Percentiles rank a stretch among this genome's conserved stretches.
These are phyloP conservation scores for Hanseniaspora opuntiae DNA, from an alignment of 805 yeast species.

Conservation along the genomic window DNA sequence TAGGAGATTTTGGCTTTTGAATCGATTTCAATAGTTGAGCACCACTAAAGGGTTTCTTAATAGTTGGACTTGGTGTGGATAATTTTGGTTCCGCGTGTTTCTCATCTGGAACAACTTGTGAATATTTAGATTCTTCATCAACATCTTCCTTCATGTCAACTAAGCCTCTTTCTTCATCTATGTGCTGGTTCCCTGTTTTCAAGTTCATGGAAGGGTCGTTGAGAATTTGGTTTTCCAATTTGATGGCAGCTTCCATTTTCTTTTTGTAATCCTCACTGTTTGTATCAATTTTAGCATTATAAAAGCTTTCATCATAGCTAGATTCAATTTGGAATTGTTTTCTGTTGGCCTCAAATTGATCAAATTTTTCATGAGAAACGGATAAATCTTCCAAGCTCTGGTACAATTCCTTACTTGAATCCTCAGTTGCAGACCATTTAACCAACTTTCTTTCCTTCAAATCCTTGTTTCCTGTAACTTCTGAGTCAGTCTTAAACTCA, in stretches of 20 bases:
- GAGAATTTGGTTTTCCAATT: slow-evolving; percentile 66
- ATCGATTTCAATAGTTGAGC: slow-evolving; percentile 4
- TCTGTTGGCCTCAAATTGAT: slow-evolving; percentile 87
- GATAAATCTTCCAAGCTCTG: slow-evolving; percentile 29
- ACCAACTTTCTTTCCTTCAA: slow-evolving; percentile 59
- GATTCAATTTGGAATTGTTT: slow-evolving; percentile 79
- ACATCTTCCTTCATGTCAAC: slow-evolving; percentile 33
- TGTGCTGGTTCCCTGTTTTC: slow-evolving; percentile 54
- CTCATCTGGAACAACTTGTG: slow-evolving; percentile 46
- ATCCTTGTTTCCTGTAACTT: slow-evolving; percentile 46
- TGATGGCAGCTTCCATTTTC: slow-evolving; percentile 57
- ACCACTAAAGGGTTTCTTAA: background rate
- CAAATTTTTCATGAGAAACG: slow-evolving; percentile 43
- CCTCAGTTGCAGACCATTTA: slow-evolving; percentile 46
- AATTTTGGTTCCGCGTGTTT: background rate
- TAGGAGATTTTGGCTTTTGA: slow-evolving; percentile 4
- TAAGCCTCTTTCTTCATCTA: slow-evolving; percentile 85
- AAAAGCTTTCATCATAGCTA: slow-evolving; percentile 66
- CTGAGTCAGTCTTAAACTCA: slow-evolving; percentile 70
- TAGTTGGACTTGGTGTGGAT: slow-evolving; percentile 1
- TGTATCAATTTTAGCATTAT: slow-evolving; percentile 66
- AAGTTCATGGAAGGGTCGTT: slow-evolving; percentile 64
- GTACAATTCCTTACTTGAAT: slow-evolving; percentile 12
- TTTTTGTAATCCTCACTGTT: slow-evolving; percentile 59
- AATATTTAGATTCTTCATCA: slow-evolving; percentile 92